phyloP scores from a whole-genome alignment of 1,284 basidiomycete species.

The Rhodotorula mucilaginosa region DNA sequence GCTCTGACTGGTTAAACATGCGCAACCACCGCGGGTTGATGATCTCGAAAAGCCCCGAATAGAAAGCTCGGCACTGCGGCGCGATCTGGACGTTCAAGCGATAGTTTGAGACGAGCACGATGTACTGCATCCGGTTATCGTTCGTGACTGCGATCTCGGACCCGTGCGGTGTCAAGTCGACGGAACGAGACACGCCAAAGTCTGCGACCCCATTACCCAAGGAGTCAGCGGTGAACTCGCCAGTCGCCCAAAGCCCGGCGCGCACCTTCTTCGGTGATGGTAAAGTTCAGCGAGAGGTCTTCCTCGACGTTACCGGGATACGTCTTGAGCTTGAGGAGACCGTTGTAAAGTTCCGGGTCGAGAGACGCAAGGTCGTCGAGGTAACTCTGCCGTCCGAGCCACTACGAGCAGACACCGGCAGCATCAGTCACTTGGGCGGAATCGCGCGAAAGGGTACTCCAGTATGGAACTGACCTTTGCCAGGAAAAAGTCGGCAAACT shows the following conservation, averaged over 20 bases:
- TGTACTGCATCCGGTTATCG: conserved; percentile 83
- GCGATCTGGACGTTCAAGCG: conserved; percentile 85
- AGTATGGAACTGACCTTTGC: conserved; percentile 71
- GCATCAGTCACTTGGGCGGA: conserved; percentile 71
- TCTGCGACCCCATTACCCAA: conserved; percentile 55
- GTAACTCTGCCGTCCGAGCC: conserved; percentile 83
- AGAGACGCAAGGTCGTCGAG: conserved; percentile 85
- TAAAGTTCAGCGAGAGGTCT: conserved; percentile 89
- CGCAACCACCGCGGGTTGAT: conserved; percentile 82
- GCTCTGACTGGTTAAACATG: conserved; percentile 92
- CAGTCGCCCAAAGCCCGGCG: not conserved
- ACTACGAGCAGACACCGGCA: conserved; percentile 46
- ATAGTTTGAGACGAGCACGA: conserved; percentile 85
- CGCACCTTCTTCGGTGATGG: conserved; percentile 78
- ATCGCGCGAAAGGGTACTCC: too few species aligned
- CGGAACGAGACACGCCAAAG: conserved; percentile 73
- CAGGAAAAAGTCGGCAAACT: conserved; percentile 93
- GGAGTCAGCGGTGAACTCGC: not conserved
- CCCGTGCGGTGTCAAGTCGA: conserved; percentile 81
- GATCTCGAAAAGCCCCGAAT: conserved; percentile 80
- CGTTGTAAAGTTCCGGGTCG: conserved; percentile 90
- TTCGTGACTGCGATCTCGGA: conserved; percentile 81
- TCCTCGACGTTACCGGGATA: conserved; percentile 77
- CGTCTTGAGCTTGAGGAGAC: conserved; percentile 88
- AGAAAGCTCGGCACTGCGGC: conserved; percentile 66